Evolutionary conservation across 2,329 filamentous ascomycete genomes (phyloP).

Genomic region (Leptographium wingfieldii): DNA sequence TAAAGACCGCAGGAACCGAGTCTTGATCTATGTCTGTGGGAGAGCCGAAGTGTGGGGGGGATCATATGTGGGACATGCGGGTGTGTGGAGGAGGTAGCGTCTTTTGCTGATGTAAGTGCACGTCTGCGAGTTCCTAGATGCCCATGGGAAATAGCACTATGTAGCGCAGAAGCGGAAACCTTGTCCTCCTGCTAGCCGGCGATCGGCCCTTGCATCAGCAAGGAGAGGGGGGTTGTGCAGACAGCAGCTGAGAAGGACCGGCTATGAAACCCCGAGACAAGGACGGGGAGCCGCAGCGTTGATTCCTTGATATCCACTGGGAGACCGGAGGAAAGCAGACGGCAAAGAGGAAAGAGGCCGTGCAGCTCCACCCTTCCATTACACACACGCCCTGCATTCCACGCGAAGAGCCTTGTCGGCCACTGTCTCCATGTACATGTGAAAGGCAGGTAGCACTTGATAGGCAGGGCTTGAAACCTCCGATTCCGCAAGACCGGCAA

Average conservation of each 20-base stretch:
- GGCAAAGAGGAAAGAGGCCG: not conserved
- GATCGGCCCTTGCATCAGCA: not conserved
- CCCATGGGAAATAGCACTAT: not conserved
- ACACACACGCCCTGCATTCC: not conserved
- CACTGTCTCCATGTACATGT: not conserved
- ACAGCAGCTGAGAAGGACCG: not conserved
- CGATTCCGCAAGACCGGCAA: slow-evolving; percentile 1
- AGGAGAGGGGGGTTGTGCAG: not conserved
- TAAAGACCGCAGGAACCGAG: not conserved
- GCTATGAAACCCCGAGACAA: not conserved
- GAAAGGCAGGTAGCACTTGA: not conserved
- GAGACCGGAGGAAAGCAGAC: not conserved
- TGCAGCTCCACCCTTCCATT: not conserved
- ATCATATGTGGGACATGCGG: not conserved
- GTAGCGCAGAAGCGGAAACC: not conserved
- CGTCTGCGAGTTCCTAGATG: not conserved
- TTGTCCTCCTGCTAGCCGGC: not conserved
- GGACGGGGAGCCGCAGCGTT: not conserved
- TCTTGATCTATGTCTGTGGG: not conserved
- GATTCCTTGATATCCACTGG: not conserved
- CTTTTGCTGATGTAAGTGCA: not conserved
- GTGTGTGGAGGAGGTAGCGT: not conserved
- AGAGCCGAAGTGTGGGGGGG: not conserved
- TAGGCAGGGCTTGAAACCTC: not conserved
- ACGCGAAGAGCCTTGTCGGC: not conserved